Percentiles rank a stretch among this genome's conserved stretches.
Evolutionary conservation across 306 rosid species (phyloP).

Genomic region (Abrus precatorius): DNA sequence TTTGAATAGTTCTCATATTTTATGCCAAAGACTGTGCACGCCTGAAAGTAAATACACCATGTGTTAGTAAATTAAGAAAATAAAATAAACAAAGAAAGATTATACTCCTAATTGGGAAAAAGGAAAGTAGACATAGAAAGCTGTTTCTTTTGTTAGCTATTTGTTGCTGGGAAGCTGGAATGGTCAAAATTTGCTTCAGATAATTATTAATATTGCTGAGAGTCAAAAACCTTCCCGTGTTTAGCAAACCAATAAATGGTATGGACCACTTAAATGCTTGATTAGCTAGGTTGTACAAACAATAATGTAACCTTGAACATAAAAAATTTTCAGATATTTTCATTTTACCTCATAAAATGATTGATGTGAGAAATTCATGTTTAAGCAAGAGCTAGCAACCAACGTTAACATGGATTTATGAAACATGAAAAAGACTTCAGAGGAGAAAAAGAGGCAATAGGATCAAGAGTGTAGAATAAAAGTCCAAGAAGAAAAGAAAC

Average conservation of each 20-base stretch:
- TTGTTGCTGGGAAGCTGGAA: constrained; percentile 4
- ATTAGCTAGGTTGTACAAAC: constrained; percentile 34
- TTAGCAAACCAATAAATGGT: constrained; percentile 23
- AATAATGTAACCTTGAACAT: constrained; percentile 24
- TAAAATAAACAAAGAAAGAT: not conserved
- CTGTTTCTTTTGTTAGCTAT: constrained; percentile 8
- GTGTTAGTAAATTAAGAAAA: constrained; percentile 17
- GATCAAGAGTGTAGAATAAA: constrained; percentile 20
- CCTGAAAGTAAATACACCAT: not conserved
- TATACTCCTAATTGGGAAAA: not conserved
- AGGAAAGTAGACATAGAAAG: not conserved
- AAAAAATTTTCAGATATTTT: constrained; percentile 5
- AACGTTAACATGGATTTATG: constrained; percentile 12
- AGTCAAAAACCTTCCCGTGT: constrained; percentile 39
- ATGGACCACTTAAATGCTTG: constrained; percentile 46
- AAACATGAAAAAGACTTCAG: constrained; percentile 19
- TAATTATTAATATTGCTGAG: constrained; percentile 34
- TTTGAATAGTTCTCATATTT: constrained; percentile 38
- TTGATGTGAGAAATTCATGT: constrained; percentile 40
- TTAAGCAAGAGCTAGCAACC: constrained; percentile 20
- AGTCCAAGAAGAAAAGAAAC: not conserved
- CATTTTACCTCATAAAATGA: constrained; percentile 29
- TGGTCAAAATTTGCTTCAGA: not conserved
- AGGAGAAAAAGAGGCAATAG: constrained; percentile 28
- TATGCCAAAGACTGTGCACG: constrained; percentile 19